Conservation (phyloP, 2,329 filamentous ascomycete genomes). For the Lasiodiplodia theobromae region DNA sequence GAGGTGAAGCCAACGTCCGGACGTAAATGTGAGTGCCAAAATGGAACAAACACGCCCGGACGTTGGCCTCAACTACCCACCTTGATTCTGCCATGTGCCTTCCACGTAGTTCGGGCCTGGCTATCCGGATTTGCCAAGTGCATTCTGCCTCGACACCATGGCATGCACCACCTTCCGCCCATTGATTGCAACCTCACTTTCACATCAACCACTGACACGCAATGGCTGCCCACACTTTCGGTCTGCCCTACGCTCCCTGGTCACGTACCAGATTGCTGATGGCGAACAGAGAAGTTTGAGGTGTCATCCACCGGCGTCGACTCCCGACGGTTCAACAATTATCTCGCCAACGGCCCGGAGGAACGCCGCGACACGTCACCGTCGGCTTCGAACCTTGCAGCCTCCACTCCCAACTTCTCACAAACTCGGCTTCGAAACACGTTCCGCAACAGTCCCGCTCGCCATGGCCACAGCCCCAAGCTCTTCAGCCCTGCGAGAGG, state of each 20-base stretch:
- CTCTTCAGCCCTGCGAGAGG: neutral
- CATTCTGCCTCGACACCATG: neutral
- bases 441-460: conserved; percentile 13
- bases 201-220: neutral
- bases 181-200: neutral
- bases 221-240: conserved; percentile 5
- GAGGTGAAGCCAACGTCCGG: neutral
- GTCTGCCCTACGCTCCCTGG: neutral
- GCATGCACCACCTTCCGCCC: neutral
- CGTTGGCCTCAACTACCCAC: no score
- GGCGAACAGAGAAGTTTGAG: neutral
- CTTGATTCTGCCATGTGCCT: neutral
- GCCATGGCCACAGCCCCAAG: neutral
- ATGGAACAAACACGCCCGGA: no score
- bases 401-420: neutral
- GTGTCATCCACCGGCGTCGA: neutral
- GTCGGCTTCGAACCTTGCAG: conserved; percentile 9
- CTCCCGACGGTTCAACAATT: neutral
- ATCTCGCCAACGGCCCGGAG: conserved; percentile 10
- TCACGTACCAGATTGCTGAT: neutral
- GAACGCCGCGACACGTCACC: conserved; percentile 20
- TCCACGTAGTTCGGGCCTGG: neutral
- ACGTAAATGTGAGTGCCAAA: no score
- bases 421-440: conserved; percentile 25
- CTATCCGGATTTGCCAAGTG: neutral